Evolutionary conservation across 2,329 filamentous ascomycete species (phyloP), one percentile per base, ranked within the genome.

Genomic region (Ceratocystis lukuohia): DNA sequence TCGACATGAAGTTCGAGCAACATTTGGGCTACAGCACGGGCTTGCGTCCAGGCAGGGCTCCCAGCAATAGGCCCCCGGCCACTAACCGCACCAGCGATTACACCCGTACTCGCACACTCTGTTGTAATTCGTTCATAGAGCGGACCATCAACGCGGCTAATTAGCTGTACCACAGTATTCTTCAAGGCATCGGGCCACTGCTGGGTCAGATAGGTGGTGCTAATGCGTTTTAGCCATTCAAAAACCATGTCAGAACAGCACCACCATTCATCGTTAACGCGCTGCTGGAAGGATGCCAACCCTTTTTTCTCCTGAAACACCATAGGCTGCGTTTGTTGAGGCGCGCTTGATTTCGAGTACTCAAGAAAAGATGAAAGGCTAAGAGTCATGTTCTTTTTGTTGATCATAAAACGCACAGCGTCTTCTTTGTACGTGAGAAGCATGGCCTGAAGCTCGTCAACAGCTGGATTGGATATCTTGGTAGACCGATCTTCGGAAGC

Each of bases 351-450:
- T 69, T 85, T 86, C 1, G 83, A 80, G 70, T 87, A 83, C 69
- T 87, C 84, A 3, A 87, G 77, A 70, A 87, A 87, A 3, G 83
- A 84, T 0, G 81, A 83, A 17, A 85, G 76, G 7, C 82, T 82
- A 37, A 83, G 74, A 10, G 78, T 78, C 25, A 78, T 75, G 59
- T 82, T 80, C 66, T 80, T 80, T 69, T 83, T 84, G 68, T 76
- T 80, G 12, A 84, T 73, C 10, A 85, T 72, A 4, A 82, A 75
- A 68, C 78, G 79, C 0, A 81, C 81, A 5, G 77, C 77, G n/a
- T 82, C 80, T 65, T 83, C 80, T 53, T 78, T 79, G 69, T 82
- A 84, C 3, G 77, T 74, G 0, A 76, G 71, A n/a, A 85, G 74
- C 5, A 78, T 76, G 25, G 76, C 75, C 2, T 78, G 79, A 28